Percentiles rank a stretch among this genome's conserved stretches.
Conservation (phyloP, 2,329 filamentous ascomycete species). For the Trichoderma endophyticum region DNA sequence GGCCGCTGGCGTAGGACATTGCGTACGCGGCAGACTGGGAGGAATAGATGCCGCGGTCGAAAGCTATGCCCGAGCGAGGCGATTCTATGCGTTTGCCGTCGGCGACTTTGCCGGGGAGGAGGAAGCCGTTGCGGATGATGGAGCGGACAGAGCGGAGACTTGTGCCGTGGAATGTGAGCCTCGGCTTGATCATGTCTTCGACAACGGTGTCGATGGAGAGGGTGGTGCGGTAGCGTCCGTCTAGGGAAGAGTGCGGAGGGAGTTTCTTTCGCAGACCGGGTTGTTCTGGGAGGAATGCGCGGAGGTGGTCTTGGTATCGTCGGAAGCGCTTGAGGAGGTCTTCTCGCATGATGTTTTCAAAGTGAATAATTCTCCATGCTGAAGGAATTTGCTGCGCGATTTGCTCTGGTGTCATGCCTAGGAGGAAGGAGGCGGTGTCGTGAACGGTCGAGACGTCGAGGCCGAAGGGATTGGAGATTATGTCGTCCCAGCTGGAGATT, state of each 20-base stretch:
- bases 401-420: conserved; percentile 32
- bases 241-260: conserved; percentile 21
- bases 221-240: not conserved
- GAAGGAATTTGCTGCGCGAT: conserved; percentile 32
- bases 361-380: conserved; percentile 36
- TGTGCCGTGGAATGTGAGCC: conserved; percentile 42
- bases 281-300: conserved; percentile 23
- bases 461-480: conserved; percentile 21
- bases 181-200: conserved; percentile 35
- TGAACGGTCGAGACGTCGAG: conserved; percentile 23
- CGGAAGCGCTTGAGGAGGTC: conserved; percentile 33
- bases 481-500: conserved; percentile 19
- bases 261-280: conserved; percentile 17
- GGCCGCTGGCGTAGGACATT: conserved; percentile 34
- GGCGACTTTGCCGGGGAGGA: conserved; percentile 33
- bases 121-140: conserved; percentile 44
- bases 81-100: conserved; percentile 18
- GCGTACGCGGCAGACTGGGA: conserved; percentile 40
- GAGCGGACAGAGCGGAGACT: conserved; percentile 35
- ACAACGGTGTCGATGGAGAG: conserved; percentile 31
- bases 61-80: conserved; percentile 34
- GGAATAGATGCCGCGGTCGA: conserved; percentile 43
- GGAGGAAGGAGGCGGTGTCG: conserved; percentile 22
- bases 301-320: conserved; percentile 27
- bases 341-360: conserved; percentile 38